Base-by-base conservation (phyloP, 352 stramenopile genomes). In the Phytopythium aichiense region DNA sequence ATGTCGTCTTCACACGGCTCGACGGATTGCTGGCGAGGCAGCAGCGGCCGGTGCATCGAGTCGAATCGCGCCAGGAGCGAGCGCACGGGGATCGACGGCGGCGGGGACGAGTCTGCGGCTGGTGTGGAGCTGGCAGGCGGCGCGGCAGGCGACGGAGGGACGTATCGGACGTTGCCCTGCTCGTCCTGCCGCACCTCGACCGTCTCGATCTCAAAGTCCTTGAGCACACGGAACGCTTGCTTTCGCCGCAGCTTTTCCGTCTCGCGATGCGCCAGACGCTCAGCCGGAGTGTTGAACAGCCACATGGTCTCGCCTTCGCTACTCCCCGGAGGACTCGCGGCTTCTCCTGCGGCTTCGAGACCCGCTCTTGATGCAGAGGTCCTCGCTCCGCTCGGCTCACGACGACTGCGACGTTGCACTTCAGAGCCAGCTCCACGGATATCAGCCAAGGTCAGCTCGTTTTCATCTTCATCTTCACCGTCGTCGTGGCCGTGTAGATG, bases 191-290 rank as follows among this genome's bases (percentile, higher is more conserved):
- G 35, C 11, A 45, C 31, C 43, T 65, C 60, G 48, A 74, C 62
- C n/a, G 62, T 73, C 46, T 79, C 65, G 25, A 81, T 79, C 28
- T 79, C 70, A 55, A 84, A 88, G 40, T 84, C 58, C 16, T 79
- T 66, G 30, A 91, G 65, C 31, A 89, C 74, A 13, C 67, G 67
- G 69, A 91, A 91, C 7, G 70, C 72, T 11, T 67, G 76, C 48
- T 77, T 81, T 15, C 81, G 79, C 20, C 71, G 69, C 57, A 78
- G 56, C 38, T 81, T 81, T 51, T 91, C 81, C 42, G 74, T 61
- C 60, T 89, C 72, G 7, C 76, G 75, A 15, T 72, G 77, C 22
- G 74, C 64, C 2, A 87, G 66, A 55, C 81, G 79, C 60, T 91
- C 68, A 9, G 66, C 73, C 4, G 81, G 76, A 0, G 76, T 87